A percentile compares a stretch with the other conserved stretches of the same genome.
These are phyloP conservation scores for Hirschioporus abietinus DNA, from an alignment of 768 basidiomycete genomes.

Conservation along the genomic window DNA sequence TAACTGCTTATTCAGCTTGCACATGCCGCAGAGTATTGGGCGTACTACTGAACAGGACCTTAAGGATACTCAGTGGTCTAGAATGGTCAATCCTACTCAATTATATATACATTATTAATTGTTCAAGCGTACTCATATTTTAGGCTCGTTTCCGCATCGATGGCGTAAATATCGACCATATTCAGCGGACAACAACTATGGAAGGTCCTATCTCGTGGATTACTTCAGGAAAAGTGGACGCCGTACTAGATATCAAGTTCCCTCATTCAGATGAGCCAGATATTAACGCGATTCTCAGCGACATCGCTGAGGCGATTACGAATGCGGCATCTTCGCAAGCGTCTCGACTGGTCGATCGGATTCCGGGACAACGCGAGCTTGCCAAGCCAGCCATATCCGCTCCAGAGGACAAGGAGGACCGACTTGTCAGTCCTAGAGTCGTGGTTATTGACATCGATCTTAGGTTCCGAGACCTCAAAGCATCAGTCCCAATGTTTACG, in stretches of 20 bases:
- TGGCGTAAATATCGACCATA: conserved; percentile 93
- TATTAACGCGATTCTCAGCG: conserved; percentile 79
- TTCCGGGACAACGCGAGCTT: conserved; percentile 83
- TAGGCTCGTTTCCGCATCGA: conserved; percentile 96
- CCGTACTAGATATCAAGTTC: conserved; percentile 97
- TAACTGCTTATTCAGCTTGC: conserved; percentile 94
- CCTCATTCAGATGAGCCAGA: conserved; percentile 71
- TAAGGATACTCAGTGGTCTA: conserved; percentile 77
- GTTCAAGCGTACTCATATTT: conserved; percentile 4
- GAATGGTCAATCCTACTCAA: conserved; percentile 64
- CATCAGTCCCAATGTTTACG: conserved; percentile 89
- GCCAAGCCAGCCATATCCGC: conserved; percentile 81
- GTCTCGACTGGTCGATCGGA: conserved; percentile 48
- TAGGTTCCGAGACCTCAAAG: conserved; percentile 92
- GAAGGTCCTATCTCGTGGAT: conserved; percentile 97
- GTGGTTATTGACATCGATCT: conserved; percentile 85
- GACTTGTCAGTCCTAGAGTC: conserved; percentile 35
- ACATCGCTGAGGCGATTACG: conserved; percentile 86
- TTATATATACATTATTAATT: conserved; percentile 9
- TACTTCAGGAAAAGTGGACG: conserved; percentile 92
- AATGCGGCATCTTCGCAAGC: conserved; percentile 46
- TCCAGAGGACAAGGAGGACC: conserved; percentile 44
- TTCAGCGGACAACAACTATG: conserved; percentile 75
- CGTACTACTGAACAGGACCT: conserved; percentile 82
- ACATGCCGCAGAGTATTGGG: conserved; percentile 93